Evolutionary conservation across 208 protist genomes (phyloP).

Genomic region (Trypanosoma avium): DNA sequence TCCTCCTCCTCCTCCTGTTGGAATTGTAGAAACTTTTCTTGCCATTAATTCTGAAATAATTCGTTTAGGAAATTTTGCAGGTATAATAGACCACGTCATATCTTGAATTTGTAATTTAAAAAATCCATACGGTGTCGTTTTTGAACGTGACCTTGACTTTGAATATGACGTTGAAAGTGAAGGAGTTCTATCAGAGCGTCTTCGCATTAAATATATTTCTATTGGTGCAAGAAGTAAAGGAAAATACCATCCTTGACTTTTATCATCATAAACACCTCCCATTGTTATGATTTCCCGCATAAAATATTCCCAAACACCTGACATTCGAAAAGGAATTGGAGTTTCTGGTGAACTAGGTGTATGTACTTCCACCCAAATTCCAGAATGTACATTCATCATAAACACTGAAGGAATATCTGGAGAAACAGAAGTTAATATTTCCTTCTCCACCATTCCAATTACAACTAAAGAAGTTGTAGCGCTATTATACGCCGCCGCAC

Average conservation of each 20-base stretch:
- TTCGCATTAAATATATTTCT: conserved; percentile 19
- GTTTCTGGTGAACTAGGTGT: conserved; percentile 64
- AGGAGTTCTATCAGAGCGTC: background rate
- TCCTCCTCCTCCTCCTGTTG: no score
- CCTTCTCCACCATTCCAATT: conserved; percentile 52
- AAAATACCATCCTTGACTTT: conserved; percentile 71
- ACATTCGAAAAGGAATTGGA: conserved; percentile 80
- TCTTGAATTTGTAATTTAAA: conserved; percentile 59
- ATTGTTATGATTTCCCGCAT: conserved; percentile 54
- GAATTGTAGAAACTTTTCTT: background rate
- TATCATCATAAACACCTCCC: conserved; percentile 60
- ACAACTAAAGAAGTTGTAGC: conserved; percentile 52
- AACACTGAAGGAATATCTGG: conserved; percentile 42
- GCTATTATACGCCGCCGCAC: conserved; percentile 47
- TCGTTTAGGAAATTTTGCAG: conserved; percentile 47
- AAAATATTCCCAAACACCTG: conserved; percentile 65
- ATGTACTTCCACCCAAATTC: conserved; percentile 62
- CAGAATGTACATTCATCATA: conserved; percentile 71
- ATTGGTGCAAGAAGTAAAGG: conserved; percentile 43
- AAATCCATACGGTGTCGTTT: conserved; percentile 53
- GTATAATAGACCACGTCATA: conserved; percentile 80
- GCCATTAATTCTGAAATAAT: conserved; percentile 19
- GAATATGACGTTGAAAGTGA: conserved; percentile 2
- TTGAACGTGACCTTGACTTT: background rate
- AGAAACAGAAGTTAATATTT: background rate